Evolutionary conservation across 2,329 filamentous ascomycete species (phyloP), one percentile per base, ranked within the genome.

Genomic region (Bipolaris gigantea): DNA sequence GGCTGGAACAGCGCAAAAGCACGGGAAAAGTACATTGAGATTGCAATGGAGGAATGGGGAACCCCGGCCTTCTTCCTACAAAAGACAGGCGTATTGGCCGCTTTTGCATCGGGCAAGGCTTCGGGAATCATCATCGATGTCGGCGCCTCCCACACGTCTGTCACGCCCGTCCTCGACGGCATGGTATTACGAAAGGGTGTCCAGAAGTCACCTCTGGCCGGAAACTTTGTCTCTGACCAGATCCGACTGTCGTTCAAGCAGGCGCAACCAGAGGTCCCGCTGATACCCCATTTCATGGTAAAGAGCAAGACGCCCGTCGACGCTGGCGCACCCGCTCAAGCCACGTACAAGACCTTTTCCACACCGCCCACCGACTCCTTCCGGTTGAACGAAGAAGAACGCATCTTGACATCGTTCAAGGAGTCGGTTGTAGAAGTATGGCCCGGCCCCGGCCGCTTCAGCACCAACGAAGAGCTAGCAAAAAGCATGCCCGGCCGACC

Each of bases 11-110:
- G 86, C 23, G 76, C 84, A 39, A 97, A 97, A 79, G 85, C 89
- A 56, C 84, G 95, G 56, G 94, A 99, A 78, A 96, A 94, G 83
- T 88, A 89, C 36, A 93, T 97, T 67, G 94, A 99, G 78, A 86
- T 97, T 59, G 92, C 91, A 55, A 97, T 99, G 88, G 94, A 99
- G 81, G 90, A 86, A 70, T 99, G 94, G 92, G 92, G 91, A 25
- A 89, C 89, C 51, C 94, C 94, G 16, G 94, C 94, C 5, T 97
- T 97, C 76, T 99, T 93, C 83, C 81, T 97, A 57, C 90, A 90
- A 59, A 87, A 90, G 69, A 95, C 87, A 48, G 92, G 93, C 23
- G 92, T 97, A 39, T 83, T 97, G 72, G 87, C 93, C 50, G 89
- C 92, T 77, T 97, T 97, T 72, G 92, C 92, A 16, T 89, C 91